Percentiles rank a stretch among this genome's conserved stretches.
phyloP scores from a whole-genome alignment of 2,329 filamentous ascomycete species.

The Venturia carpophila region DNA sequence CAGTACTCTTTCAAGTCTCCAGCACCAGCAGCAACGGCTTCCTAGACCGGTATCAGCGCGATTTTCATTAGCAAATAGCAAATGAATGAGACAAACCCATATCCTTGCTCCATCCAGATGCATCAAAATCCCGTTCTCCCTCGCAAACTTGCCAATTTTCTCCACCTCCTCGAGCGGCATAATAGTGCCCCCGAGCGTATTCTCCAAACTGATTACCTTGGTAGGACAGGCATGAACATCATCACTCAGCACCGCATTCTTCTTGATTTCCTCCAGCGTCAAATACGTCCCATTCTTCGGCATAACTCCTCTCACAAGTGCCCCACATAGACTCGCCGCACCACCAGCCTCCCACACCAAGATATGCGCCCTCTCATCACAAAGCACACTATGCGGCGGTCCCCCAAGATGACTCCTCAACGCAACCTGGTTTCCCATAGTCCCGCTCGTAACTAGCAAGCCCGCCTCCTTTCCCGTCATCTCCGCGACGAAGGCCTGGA shows the following conservation, averaged over 20 bases:
- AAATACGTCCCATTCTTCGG: constrained; percentile 66
- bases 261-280: constrained; percentile 67
- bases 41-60: constrained; percentile 28
- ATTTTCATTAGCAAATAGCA: too few species aligned
- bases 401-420: constrained; percentile 69
- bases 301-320: constrained; percentile 57
- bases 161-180: constrained; percentile 66
- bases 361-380: constrained; percentile 73
- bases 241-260: constrained; percentile 55
- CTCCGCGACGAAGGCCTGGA: constrained; percentile 66
- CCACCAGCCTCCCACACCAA: constrained; percentile 62
- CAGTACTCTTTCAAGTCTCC: constrained; percentile 61
- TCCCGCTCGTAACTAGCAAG: constrained; percentile 78
- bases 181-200: constrained; percentile 72
- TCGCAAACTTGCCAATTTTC: constrained; percentile 61
- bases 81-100: constrained; percentile 44
- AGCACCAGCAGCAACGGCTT: constrained; percentile 64
- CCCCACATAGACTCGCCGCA: constrained; percentile 62
- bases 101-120: constrained; percentile 74
- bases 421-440: constrained; percentile 88
- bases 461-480: constrained; percentile 69
- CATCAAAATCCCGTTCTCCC: constrained; percentile 54
- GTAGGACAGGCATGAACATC: constrained; percentile 76
- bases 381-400: constrained; percentile 73
- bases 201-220: constrained; percentile 73